Conservation (phyloP, 495 filamentous ascomycete species). For the Margaritispora aquatica region DNA sequence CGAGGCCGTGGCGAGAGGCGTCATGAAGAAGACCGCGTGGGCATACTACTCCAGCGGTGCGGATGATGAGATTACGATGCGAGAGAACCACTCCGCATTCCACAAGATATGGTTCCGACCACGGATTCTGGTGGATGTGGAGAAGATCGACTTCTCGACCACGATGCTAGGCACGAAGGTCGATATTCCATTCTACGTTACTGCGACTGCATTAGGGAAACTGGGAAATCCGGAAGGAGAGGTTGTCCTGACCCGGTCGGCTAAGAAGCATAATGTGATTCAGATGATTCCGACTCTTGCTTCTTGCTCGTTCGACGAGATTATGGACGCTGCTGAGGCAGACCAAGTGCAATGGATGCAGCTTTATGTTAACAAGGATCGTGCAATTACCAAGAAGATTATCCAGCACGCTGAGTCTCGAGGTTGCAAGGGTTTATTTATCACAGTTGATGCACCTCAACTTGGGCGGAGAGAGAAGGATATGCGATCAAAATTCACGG, state of each 20-base stretch:
- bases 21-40: slow-evolving; percentile 96
- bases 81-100: slow-evolving; percentile 93
- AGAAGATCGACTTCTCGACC: slow-evolving; percentile 75
- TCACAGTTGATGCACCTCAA: slow-evolving; percentile 96
- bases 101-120: slow-evolving; percentile 98
- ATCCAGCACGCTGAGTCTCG: slow-evolving; percentile 85
- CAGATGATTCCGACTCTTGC: slow-evolving; percentile 99
- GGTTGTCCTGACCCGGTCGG: slow-evolving; percentile 79
- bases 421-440: slow-evolving; percentile 94
- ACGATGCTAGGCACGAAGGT: slow-evolving; percentile 86
- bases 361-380: slow-evolving; percentile 97
- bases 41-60: slow-evolving; percentile 94
- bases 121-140: slow-evolving; percentile 76
- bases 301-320: slow-evolving; percentile 96
- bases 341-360: slow-evolving; percentile 95
- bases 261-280: slow-evolving; percentile 77
- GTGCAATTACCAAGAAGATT: slow-evolving; percentile 83
- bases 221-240: slow-evolving; percentile 86
- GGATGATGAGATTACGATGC: slow-evolving; percentile 96
- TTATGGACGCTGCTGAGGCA: slow-evolving; percentile 73
- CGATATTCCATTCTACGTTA: slow-evolving; percentile 84
- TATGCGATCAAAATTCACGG: slow-evolving; percentile 91
- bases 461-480: slow-evolving; percentile 90
- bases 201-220: slow-evolving; percentile 87
- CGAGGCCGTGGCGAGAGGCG: slow-evolving; percentile 75